Percentiles rank a stretch among this genome's conserved stretches.
Evolutionary conservation across 805 yeast genomes (phyloP).

Genomic region (Grigorovia humatica): DNA sequence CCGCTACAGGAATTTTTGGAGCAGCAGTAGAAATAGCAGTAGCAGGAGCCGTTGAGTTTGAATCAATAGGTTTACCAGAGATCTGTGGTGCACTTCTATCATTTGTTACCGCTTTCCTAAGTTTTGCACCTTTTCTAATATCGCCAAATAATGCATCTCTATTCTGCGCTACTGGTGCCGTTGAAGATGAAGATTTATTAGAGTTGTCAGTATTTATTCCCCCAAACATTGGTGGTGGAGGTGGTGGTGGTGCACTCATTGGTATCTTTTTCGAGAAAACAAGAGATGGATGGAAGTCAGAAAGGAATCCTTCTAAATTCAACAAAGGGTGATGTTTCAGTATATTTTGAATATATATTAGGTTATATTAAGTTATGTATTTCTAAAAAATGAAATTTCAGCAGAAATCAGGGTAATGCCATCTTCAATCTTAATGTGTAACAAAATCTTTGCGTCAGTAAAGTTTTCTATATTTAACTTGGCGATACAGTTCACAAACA

Average conservation of each 20-base stretch:
- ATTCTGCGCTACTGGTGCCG: conserved; percentile 28
- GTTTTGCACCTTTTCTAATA: conserved; percentile 57
- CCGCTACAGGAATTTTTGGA: background rate
- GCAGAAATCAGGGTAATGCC: no score
- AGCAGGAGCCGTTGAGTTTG: conserved; percentile 4
- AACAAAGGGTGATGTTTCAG: no score
- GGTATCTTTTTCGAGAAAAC: background rate
- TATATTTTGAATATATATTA: no score
- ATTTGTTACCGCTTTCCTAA: conserved; percentile 55
- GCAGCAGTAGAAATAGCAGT: conserved; percentile 17
- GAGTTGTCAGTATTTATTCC: conserved; percentile 26
- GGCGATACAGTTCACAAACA: no score
- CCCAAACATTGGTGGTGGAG: conserved; percentile 44
- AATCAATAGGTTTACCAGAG: conserved; percentile 25
- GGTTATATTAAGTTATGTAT: no score
- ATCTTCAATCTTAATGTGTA: no score
- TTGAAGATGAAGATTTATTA: conserved; percentile 22
- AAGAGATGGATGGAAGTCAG: no score
- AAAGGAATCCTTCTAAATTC: no score
- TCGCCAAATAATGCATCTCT: conserved; percentile 64
- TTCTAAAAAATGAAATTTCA: no score
- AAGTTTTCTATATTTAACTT: no score
- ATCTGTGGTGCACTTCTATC: conserved; percentile 55
- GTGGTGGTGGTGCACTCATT: conserved; percentile 32
- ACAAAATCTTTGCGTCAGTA: no score